phyloP scores from a whole-genome alignment of 2,329 filamentous ascomycete species.

The Colletotrichum sp. region DNA sequence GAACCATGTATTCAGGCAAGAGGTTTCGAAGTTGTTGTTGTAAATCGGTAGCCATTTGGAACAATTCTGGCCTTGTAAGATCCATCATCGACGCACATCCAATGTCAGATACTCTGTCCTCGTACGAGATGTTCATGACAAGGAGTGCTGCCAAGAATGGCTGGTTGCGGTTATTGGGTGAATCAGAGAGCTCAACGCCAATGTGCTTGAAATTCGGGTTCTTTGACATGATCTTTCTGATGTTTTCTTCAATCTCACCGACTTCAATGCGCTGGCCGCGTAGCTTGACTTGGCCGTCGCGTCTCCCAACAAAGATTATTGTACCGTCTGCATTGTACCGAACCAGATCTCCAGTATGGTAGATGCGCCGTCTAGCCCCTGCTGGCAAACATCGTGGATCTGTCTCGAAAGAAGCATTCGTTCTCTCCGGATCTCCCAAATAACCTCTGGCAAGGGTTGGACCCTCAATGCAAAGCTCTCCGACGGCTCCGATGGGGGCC shows the following conservation, averaged over 20 bases:
- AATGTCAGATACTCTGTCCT: not conserved
- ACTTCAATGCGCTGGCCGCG: conserved; percentile 52
- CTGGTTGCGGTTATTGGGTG: not conserved
- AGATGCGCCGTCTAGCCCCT: conserved; percentile 31
- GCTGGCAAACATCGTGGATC: not conserved
- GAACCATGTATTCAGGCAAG: conserved; percentile 41
- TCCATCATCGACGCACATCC: not conserved
- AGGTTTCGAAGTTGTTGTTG: conserved; percentile 36
- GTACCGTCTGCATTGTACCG: conserved; percentile 37
- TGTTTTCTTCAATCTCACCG: conserved; percentile 43
- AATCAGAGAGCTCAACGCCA: not conserved
- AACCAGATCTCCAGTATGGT: conserved; percentile 56
- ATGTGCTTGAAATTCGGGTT: conserved; percentile 44
- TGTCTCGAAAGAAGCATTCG: conserved; percentile 22
- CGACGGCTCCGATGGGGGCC: conserved; percentile 29
- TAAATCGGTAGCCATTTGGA: not conserved
- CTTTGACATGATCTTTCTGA: not conserved
- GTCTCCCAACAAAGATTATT: conserved; percentile 43
- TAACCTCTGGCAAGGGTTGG: conserved; percentile 11
- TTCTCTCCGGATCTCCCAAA: conserved; percentile 25
- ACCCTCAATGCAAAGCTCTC: conserved; percentile 13
- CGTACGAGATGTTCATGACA: not conserved
- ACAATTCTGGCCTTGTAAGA: not conserved
- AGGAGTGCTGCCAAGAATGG: not conserved
- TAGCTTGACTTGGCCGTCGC: conserved; percentile 54